Evolutionary conservation across 2,329 filamentous ascomycete genomes (phyloP).

Genomic region (Esteya vermicola): DNA sequence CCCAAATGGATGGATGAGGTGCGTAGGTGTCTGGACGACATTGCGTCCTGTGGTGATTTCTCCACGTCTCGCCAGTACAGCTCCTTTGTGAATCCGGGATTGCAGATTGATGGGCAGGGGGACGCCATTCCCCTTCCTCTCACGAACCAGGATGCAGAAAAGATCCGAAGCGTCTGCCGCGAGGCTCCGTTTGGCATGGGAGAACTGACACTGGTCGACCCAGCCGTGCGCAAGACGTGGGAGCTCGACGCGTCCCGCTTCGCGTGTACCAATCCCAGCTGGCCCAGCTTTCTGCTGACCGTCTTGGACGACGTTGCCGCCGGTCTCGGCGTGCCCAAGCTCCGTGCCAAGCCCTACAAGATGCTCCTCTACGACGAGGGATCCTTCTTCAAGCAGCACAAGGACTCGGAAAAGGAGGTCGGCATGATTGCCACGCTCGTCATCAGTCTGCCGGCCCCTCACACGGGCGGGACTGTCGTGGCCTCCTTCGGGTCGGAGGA

Average conservation of each 20-base stretch:
- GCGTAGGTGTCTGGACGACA: background rate
- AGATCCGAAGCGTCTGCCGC: background rate
- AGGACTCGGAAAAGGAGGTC: conserved; percentile 27
- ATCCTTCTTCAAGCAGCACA: conserved; percentile 28
- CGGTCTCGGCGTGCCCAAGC: conserved; percentile 15
- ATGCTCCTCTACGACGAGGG: conserved; percentile 30
- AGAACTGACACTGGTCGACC: conserved; percentile 21
- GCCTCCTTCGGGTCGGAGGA: conserved; percentile 19
- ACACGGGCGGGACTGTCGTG: conserved; percentile 27
- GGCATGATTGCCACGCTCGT: conserved; percentile 33
- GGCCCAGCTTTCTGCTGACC: conserved; percentile 15
- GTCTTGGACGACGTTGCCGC: conserved; percentile 13
- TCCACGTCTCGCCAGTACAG: background rate
- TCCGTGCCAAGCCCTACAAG: conserved; percentile 22
- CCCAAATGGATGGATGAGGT: background rate
- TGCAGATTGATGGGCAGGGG: background rate
- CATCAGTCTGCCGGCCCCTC: conserved; percentile 28
- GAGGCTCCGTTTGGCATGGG: conserved; percentile 23
- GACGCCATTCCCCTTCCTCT: background rate
- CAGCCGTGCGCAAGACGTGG: conserved; percentile 22
- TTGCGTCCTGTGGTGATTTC: background rate
- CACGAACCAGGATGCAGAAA: background rate
- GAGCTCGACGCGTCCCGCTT: conserved; percentile 23
- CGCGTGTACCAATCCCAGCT: conserved; percentile 20
- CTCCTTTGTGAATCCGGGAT: background rate